These are phyloP conservation scores for Miamiensis avidus DNA, from an alignment of 169 alveolate genomes.

Conservation along the genomic window DNA sequence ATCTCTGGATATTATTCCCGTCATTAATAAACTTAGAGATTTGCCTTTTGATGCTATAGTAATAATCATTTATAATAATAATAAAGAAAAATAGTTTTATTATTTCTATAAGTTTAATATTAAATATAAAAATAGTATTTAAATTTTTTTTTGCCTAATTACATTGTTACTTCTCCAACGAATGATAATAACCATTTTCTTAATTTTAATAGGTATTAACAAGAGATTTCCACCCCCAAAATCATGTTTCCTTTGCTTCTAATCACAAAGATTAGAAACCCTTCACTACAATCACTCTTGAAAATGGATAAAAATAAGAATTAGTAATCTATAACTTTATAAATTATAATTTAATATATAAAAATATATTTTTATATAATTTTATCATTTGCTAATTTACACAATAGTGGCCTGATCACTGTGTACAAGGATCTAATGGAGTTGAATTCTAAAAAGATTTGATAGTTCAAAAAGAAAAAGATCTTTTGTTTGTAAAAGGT, in stretches of 20 bases:
- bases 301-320: slow-evolving; percentile 37
- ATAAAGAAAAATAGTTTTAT: too few species aligned
- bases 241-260: slow-evolving; percentile 58
- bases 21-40: slow-evolving; percentile 59
- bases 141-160: too few species aligned
- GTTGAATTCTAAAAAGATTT: slow-evolving; percentile 58
- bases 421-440: slow-evolving; percentile 62
- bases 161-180: too few species aligned
- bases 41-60: slow-evolving; percentile 35
- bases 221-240: slow-evolving; percentile 67
- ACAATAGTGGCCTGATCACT: slow-evolving; percentile 69
- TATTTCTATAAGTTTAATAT: too few species aligned
- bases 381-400: too few species aligned
- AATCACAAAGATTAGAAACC: slow-evolving; percentile 43
- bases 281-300: background rate
- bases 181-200: too few species aligned
- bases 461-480: slow-evolving; percentile 26
- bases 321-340: background rate
- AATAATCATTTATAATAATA: too few species aligned
- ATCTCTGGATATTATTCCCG: slow-evolving; percentile 56
- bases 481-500: slow-evolving; percentile 57
- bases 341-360: too few species aligned
- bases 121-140: too few species aligned
- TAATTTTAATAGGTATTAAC: slow-evolving; percentile 3
- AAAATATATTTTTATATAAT: too few species aligned